phyloP scores from a whole-genome alignment of 352 stramenopile genomes.

The Phytophthora fragariaefolia region DNA sequence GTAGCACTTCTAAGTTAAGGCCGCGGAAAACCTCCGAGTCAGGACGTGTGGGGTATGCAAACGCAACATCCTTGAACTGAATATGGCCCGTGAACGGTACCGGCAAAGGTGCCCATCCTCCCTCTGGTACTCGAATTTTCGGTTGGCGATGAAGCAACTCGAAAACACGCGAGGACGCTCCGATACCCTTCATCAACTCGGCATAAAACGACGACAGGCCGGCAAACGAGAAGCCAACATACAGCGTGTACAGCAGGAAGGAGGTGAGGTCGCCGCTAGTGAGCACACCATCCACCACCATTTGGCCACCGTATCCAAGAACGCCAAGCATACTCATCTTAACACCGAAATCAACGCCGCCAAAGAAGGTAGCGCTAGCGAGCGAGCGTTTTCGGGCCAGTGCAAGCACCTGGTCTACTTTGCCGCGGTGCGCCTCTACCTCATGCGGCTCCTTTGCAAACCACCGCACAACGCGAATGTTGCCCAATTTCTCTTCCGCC shows the following conservation, averaged over 20 bases:
- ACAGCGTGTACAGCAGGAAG: conserved; percentile 94
- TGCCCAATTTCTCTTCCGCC: conserved; percentile 93
- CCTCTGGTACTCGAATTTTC: conserved; percentile 51
- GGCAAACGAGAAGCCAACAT: conserved; percentile 91
- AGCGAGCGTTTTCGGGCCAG: conserved; percentile 77
- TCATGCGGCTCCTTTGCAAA: conserved; percentile 87
- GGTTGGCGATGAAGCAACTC: conserved; percentile 89
- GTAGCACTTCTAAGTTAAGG: conserved; percentile 61
- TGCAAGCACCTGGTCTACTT: conserved; percentile 67
- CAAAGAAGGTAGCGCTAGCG: conserved; percentile 86
- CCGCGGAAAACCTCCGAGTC: conserved; percentile 60
- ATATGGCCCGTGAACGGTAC: conserved; percentile 58
- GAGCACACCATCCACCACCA: conserved; percentile 87
- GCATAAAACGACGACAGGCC: conserved; percentile 93
- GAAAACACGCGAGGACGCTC: conserved; percentile 90
- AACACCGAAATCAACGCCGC: conserved; percentile 80
- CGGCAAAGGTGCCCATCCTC: conserved; percentile 41
- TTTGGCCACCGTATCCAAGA: conserved; percentile 92
- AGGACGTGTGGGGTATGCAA: conserved; percentile 69
- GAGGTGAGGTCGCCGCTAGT: conserved; percentile 92
- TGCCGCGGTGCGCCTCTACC: conserved; percentile 56
- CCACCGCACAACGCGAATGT: conserved; percentile 93
- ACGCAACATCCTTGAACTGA: conserved; percentile 86
- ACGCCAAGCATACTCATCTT: conserved; percentile 92
- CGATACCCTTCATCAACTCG: conserved; percentile 91